Conservation (phyloP, 2,329 filamentous ascomycete species). For the Thielaviopsis populi region DNA sequence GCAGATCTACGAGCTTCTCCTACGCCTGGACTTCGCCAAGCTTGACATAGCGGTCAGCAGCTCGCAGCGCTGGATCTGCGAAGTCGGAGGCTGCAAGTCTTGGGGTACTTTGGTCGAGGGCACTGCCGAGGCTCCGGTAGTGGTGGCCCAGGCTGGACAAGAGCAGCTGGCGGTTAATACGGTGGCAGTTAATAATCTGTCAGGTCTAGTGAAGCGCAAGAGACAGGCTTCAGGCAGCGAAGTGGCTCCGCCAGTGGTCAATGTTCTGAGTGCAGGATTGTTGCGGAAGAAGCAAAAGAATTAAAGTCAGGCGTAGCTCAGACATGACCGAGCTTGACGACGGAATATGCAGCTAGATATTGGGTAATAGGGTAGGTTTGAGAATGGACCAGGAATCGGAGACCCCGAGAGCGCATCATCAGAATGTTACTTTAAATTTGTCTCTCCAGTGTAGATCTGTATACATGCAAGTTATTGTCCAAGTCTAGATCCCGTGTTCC, state of each 20-base stretch:
- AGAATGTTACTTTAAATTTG: background rate
- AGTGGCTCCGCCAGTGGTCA: constrained; percentile 22
- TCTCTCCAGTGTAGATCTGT: background rate
- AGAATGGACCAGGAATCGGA: background rate
- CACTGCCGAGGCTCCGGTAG: constrained; percentile 14
- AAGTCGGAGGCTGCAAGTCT: constrained; percentile 34
- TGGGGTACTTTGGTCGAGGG: constrained; percentile 12
- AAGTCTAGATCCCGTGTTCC: background rate
- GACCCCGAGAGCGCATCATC: background rate
- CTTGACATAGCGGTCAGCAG: constrained; percentile 47
- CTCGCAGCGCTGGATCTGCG: constrained; percentile 54
- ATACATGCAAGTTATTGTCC: background rate
- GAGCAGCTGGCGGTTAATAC: background rate
- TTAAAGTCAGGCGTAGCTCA: background rate
- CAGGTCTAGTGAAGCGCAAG: constrained; percentile 35
- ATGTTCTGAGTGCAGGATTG: constrained; percentile 35
- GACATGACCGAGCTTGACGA: background rate
- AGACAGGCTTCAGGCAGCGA: constrained; percentile 13
- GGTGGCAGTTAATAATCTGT: constrained; percentile 31
- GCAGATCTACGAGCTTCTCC: constrained; percentile 51
- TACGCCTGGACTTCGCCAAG: constrained; percentile 59
- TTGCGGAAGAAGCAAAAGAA: constrained; percentile 43
- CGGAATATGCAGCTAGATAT: background rate
- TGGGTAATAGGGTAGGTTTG: background rate
- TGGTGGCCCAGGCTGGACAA: constrained; percentile 7